Conservation (phyloP, 495 filamentous ascomycete genomes). For the Hypoxylon lienhwacheense region DNA sequence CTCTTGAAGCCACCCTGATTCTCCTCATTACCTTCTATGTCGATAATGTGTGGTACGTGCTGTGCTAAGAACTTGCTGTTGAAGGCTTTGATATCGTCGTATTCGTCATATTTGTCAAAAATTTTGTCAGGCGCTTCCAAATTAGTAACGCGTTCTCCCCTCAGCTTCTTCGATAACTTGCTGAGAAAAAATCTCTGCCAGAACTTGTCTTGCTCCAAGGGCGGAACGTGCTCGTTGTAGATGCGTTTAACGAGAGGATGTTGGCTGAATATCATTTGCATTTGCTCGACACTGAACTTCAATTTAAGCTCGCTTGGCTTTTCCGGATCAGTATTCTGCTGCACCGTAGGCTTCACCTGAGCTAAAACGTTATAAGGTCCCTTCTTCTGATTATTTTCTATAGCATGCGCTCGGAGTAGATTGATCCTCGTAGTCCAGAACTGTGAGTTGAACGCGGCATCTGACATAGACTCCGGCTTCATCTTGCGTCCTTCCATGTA, state of each 20-base stretch:
- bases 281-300: constrained; percentile 88
- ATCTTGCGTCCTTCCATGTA: constrained; percentile 77
- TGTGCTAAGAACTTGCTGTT: constrained; percentile 55
- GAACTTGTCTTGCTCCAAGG: constrained; percentile 75
- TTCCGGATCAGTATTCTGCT: constrained; percentile 52
- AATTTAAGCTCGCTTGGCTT: constrained; percentile 66
- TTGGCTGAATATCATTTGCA: constrained; percentile 87
- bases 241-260: constrained; percentile 88
- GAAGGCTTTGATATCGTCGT: constrained; percentile 60
- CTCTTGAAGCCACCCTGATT: constrained; percentile 67
- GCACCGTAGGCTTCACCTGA: constrained; percentile 77
- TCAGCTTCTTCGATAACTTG: constrained; percentile 84
- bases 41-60: constrained; percentile 82
- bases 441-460: constrained; percentile 76
- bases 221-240: constrained; percentile 92
- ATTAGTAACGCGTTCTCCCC: constrained; percentile 80
- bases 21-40: constrained; percentile 91
- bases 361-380: constrained; percentile 93
- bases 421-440: constrained; percentile 91
- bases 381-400: constrained; percentile 79
- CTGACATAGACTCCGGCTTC: constrained; percentile 78
- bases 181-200: constrained; percentile 93
- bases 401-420: constrained; percentile 84
- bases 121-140: constrained; percentile 70
- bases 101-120: constrained; percentile 80